Conservation (phyloP, 441 rosid species). For the Bocquillonia castaneifolia region DNA sequence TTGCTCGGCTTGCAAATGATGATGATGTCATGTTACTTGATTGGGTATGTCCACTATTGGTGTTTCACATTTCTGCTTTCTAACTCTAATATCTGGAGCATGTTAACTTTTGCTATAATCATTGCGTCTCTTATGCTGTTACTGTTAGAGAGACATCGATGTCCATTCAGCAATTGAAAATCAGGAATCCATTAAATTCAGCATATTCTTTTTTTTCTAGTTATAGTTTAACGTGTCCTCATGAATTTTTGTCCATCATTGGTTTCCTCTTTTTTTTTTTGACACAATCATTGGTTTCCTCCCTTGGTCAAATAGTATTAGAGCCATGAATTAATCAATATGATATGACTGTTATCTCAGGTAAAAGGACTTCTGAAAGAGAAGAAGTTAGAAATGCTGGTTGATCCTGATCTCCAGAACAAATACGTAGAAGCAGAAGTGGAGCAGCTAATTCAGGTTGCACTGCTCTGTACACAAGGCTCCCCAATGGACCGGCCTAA, state of each 20-base stretch:
- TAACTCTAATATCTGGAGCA: neutral
- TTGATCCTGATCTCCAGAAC: slow-evolving; percentile 70
- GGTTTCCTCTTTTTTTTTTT: no score
- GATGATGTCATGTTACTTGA: slow-evolving; percentile 87
- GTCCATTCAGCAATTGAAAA: neutral
- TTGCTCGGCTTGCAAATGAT: slow-evolving; percentile 80
- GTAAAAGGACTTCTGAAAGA: slow-evolving; percentile 84
- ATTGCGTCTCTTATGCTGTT: no score
- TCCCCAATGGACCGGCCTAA: slow-evolving; percentile 81
- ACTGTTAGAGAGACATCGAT: neutral
- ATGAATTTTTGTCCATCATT: no score
- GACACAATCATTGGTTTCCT: neutral
- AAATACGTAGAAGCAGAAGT: slow-evolving; percentile 71
- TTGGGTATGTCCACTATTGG: slow-evolving; percentile 47
- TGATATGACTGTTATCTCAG: slow-evolving; percentile 27
- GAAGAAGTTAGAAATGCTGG: slow-evolving; percentile 72
- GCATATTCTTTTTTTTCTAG: no score
- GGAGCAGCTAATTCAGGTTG: slow-evolving; percentile 76
- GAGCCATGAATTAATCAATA: neutral
- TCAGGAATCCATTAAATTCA: no score
- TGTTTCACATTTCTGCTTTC: neutral
- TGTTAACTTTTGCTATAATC: neutral
- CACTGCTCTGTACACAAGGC: slow-evolving; percentile 78
- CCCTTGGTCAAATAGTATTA: neutral
- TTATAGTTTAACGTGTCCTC: no score